phyloP scores from a whole-genome alignment of 2,329 filamentous ascomycete species.

The Aspergillus melleus region DNA sequence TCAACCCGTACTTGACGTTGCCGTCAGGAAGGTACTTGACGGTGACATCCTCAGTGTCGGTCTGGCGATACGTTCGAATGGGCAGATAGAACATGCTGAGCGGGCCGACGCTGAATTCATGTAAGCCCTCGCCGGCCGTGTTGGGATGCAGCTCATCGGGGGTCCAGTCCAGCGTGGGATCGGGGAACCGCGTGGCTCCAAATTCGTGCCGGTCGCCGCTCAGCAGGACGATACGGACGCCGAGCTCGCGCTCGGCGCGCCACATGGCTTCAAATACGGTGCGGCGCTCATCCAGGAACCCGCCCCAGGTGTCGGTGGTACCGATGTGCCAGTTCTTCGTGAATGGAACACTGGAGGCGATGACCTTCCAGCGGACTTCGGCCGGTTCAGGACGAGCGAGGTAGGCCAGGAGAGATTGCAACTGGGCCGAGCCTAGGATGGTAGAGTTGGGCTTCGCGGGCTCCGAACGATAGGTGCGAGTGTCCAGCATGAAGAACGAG shows the following conservation, averaged over 20 bases:
- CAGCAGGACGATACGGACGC: constrained; percentile 76
- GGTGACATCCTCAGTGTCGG: constrained; percentile 76
- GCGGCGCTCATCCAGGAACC: constrained; percentile 78
- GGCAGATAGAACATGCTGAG: constrained; percentile 94
- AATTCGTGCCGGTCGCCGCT: constrained; percentile 97
- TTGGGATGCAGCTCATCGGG: constrained; percentile 20
- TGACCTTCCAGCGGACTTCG: constrained; percentile 89
- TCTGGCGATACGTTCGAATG: constrained; percentile 77
- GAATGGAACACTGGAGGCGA: constrained; percentile 88
- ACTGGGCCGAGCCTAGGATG: constrained; percentile 80
- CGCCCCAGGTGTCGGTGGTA: constrained; percentile 88
- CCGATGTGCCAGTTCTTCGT: constrained; percentile 97
- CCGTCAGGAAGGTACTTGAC: constrained; percentile 81
- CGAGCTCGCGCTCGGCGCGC: constrained; percentile 70
- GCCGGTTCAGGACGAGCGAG: constrained; percentile 69
- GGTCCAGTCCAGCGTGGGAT: constrained; percentile 32
- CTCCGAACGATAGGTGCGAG: constrained; percentile 74
- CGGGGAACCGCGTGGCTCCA: constrained; percentile 75
- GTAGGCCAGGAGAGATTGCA: constrained; percentile 76
- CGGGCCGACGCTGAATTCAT: constrained; percentile 91
- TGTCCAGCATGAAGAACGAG: constrained; percentile 93
- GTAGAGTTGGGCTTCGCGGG: constrained; percentile 63
- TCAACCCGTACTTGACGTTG: constrained; percentile 82
- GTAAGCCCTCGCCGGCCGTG: constrained; percentile 50
- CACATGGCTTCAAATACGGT: constrained; percentile 88